Conservation (phyloP, 2,329 filamentous ascomycete genomes). For the Phoma herbarum region DNA sequence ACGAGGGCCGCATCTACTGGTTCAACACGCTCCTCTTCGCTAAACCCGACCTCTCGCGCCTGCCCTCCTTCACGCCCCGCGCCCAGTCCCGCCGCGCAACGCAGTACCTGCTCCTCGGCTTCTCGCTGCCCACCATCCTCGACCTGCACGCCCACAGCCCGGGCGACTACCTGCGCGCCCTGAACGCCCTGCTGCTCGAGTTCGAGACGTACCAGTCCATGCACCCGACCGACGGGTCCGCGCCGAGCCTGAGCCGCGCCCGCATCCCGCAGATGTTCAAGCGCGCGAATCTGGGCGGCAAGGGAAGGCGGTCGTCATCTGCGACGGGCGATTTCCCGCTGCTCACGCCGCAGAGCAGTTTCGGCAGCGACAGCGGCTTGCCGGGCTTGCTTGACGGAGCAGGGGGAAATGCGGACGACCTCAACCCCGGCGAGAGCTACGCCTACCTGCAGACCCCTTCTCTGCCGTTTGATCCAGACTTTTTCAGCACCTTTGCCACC, state of each 20-base stretch:
- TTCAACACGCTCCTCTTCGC: constrained; percentile 97
- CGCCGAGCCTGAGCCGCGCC: constrained; percentile 75
- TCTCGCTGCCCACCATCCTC: constrained; percentile 87
- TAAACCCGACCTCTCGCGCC: constrained; percentile 77
- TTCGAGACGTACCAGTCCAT: constrained; percentile 94
- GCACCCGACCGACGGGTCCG: constrained; percentile 78
- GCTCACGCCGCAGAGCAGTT: constrained; percentile 29
- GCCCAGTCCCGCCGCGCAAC: constrained; percentile 90
- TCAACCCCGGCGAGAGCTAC: constrained; percentile 79
- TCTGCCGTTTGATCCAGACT: constrained; percentile 95
- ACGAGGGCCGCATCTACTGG: constrained; percentile 96
- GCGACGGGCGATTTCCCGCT: constrained; percentile 60
- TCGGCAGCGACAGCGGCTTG: constrained; percentile 36
- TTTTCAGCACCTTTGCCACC: constrained; percentile 94
- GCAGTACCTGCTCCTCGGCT: constrained; percentile 90
- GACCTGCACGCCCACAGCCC: constrained; percentile 84
- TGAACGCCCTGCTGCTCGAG: constrained; percentile 86
- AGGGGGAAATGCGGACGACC: constrained; percentile 38
- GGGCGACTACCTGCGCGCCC: constrained; percentile 83
- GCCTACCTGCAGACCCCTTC: constrained; percentile 87
- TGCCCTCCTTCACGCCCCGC: constrained; percentile 85
- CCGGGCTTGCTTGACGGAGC: too few relatives aligned
- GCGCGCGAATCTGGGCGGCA: constrained; percentile 49
- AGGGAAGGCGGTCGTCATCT: constrained; percentile 64
- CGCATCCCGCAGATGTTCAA: constrained; percentile 69